Evolutionary conservation across 2,329 filamentous ascomycete genomes (phyloP), one percentile per base, ranked within the genome.

Genomic region (Colletotrichum kahawae): DNA sequence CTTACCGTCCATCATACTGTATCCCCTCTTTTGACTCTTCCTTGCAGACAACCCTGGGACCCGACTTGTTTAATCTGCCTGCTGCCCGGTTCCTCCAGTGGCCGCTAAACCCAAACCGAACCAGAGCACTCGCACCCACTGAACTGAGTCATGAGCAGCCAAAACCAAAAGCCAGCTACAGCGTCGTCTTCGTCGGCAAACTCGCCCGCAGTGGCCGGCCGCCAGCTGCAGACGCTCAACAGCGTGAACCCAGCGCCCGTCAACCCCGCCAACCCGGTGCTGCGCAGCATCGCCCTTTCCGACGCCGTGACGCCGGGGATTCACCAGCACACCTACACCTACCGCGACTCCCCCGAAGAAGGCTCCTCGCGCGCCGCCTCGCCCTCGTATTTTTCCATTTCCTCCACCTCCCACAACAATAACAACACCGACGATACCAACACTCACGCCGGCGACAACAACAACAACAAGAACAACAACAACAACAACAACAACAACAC

Each of bases 231-330:
- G 24, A 27, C 24, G 24, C 24, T 27, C 24, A 27, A 27, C 24
- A 27, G 24, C 24, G 24, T 27, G 4, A 66, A 76, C 65, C 74
- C 57, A 59, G 36, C 57, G 14, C 67, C 74, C 21, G 56, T 72
- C 70, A 70, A 64, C 66, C 68, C 76, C 63, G 75, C 71, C 74
- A 79, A 67, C 69, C 74, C 67, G 63, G 72, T 72, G 13, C 76
- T 65, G 62, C 75, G 64, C 24, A 75, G 72, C 72, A 57, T 75
- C 65, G 70, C 76, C 64, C 69, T 75, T 43, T 67, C 70, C 63
- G 79, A 81, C 71, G 81, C 81, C 69, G 79, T 82, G 67, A 81
- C 80, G 64, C 79, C 81, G 36, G 79, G 81, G 65, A 81, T 81
- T 75, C 74, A 80, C 62, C 78, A 78, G 57, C 59, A 74, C 59